A percentile compares a stretch with the other conserved stretches of the same genome.
Evolutionary conservation across 2,329 filamentous ascomycete genomes (phyloP).

Genomic region (Dactylonectria estremocensis): DNA sequence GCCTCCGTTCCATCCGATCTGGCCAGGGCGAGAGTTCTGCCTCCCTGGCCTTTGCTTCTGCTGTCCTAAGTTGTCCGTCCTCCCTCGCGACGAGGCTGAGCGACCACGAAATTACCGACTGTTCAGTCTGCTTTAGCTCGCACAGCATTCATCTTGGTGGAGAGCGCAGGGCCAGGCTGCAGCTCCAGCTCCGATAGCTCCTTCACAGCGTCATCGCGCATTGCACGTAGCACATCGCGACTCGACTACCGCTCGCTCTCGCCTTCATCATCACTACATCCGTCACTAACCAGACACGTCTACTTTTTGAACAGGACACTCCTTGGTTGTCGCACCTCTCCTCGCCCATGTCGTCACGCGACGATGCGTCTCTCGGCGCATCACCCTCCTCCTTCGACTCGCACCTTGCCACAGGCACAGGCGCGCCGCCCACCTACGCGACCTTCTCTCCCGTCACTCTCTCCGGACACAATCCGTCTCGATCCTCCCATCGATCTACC

Average conservation of each 20-base stretch:
- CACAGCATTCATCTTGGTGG: too few species aligned
- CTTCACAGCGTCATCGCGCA: background rate
- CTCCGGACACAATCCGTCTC: slow-evolving; percentile 74
- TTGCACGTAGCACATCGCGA: slow-evolving; percentile 17
- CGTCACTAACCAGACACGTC: slow-evolving; percentile 39
- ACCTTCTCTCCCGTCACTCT: slow-evolving; percentile 90
- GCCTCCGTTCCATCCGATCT: slow-evolving; percentile 24
- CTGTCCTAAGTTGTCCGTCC: background rate
- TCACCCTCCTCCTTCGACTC: slow-evolving; percentile 53
- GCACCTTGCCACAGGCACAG: slow-evolving; percentile 52
- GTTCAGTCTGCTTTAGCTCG: background rate
- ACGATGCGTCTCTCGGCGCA: slow-evolving; percentile 54
- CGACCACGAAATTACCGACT: slow-evolving; percentile 25
- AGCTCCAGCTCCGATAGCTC: background rate
- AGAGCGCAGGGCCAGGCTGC: too few species aligned
- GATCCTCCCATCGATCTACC: slow-evolving; percentile 81
- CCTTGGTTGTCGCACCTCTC: slow-evolving; percentile 68
- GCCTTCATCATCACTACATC: background rate
- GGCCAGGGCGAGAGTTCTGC: slow-evolving; percentile 15
- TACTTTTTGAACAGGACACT: slow-evolving; percentile 51
- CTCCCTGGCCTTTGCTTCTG: slow-evolving; percentile 38
- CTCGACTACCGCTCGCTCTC: background rate
- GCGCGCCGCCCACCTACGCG: slow-evolving; percentile 81
- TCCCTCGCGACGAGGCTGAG: slow-evolving; percentile 40
- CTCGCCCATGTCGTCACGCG: slow-evolving; percentile 57